Percentiles rank a stretch among this genome's conserved stretches.
Evolutionary conservation across 306 rosid genomes (phyloP).

Genomic region (barrel medic (Medicago truncatula)): DNA sequence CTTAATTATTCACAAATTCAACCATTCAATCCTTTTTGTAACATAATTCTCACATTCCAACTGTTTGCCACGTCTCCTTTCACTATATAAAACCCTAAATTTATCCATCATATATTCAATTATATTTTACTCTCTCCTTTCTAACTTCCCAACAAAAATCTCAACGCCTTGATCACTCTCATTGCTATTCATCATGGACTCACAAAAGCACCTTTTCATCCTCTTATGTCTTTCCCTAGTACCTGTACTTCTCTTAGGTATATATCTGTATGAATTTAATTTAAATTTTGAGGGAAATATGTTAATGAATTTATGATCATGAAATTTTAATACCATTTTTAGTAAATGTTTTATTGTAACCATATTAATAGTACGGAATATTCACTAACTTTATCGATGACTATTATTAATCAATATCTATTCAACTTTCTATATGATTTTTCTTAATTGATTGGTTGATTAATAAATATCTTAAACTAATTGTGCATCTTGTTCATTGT

Average conservation of each 20-base stretch:
- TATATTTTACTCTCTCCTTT: not conserved
- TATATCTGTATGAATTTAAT: not conserved
- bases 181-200: constrained; percentile 15
- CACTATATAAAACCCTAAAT: constrained; percentile 8
- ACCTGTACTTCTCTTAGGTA: constrained; percentile 35
- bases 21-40: not conserved
- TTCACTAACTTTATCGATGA: no score
- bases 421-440: not conserved
- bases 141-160: no score
- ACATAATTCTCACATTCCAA: not conserved
- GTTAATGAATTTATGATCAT: not conserved
- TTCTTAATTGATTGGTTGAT: not conserved
- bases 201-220: constrained; percentile 19
- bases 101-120: not conserved
- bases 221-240: constrained; percentile 7
- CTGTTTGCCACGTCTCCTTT: not conserved
- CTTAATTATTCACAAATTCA: not conserved
- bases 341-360: no score
- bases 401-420: not conserved
- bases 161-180: not conserved
- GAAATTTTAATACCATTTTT: no score
- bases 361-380: no score
- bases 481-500: not conserved
- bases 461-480: not conserved
- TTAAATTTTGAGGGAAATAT: not conserved